Evolutionary conservation across 768 basidiomycete species (phyloP), one percentile per base, ranked within the genome.

Genomic region (Boletus sp.): DNA sequence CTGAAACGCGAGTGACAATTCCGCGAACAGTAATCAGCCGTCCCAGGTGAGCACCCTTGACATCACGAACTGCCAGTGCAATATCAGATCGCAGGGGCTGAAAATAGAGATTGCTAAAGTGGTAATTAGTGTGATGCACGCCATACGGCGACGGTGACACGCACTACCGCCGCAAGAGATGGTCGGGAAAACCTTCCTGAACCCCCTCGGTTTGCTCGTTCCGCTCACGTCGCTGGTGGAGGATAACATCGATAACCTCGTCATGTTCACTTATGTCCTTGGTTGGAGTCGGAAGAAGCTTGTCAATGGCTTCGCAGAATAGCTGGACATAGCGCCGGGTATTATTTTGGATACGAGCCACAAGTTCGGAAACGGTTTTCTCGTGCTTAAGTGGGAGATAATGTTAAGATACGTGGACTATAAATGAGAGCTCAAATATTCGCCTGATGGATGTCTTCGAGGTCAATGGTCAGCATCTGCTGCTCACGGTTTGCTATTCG

Each of bases 1-100:
- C 97, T 4, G 95, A 98, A 4, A 99, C 94, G 57, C 97, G 93
- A 30, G 94, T 99, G 50, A 98, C 93, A 61, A 99, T 98, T 51
- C 97, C 97, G 39, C 95, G 90, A 59, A 96, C 91, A 33, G 93
- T 98, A 70, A 99, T 96, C 55, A 98, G 78, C 58, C 82, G 87
- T 44, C 97, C 97, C n/a, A 98, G 81, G 57, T 93, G 87, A 8
- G 74, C 64, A 14, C 94, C 91, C 60, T 84, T 88, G 41, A 98
- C 93, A 42, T 96, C 87, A 48, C 97, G 87, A 15, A 98, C 97
- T 35, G 97, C 94, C 67, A 97, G 79, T 14, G 87, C 79, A 17
- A 84, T 66, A 58, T 89, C 85, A 15, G 79, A 85, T n/a, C 77
- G 80, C 40, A 94, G 79, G 47, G 97, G 94, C 48, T 85, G 83